Evolutionary conservation across 768 basidiomycete genomes (phyloP).

Genomic region (Boletus vinaceobasis): DNA sequence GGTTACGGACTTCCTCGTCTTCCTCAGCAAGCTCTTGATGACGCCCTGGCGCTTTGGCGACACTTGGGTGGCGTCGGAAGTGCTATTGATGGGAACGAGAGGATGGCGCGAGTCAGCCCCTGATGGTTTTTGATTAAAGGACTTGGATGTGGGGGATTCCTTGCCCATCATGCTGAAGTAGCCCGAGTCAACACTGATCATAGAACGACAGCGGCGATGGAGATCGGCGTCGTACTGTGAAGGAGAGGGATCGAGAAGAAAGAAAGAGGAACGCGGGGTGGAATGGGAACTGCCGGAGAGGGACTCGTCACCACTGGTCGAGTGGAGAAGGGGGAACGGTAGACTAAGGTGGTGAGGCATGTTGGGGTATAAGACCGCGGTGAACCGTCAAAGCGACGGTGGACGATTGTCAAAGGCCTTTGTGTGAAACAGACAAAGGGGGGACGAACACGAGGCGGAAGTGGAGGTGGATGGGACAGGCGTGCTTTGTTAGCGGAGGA

Average conservation of each 20-base stretch:
- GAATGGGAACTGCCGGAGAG: constrained; percentile 10
- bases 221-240: not conserved
- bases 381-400: constrained; percentile 21
- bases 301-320: constrained; percentile 9
- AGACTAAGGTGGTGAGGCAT: constrained; percentile 19
- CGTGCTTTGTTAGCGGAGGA: constrained; percentile 6
- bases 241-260: constrained; percentile 1
- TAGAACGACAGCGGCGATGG: constrained; percentile 17
- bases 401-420: constrained; percentile 23
- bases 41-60: constrained; percentile 23
- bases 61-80: not conserved
- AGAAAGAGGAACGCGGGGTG: constrained; percentile 22
- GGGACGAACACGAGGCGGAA: constrained; percentile 1
- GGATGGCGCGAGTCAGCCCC: constrained; percentile 11
- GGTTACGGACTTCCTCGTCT: constrained; percentile 22
- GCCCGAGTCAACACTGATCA: constrained; percentile 28
- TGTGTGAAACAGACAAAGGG: constrained; percentile 28
- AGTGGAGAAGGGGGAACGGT: constrained; percentile 12
- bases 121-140: constrained; percentile 10
- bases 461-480: not conserved
- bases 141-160: constrained; percentile 10
- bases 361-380: constrained; percentile 12
- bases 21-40: constrained; percentile 18
- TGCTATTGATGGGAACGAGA: constrained; percentile 5
- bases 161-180: constrained; percentile 28